Base-by-base conservation (phyloP, 2,329 filamentous ascomycete genomes). In the Xylaria multiplex region DNA sequence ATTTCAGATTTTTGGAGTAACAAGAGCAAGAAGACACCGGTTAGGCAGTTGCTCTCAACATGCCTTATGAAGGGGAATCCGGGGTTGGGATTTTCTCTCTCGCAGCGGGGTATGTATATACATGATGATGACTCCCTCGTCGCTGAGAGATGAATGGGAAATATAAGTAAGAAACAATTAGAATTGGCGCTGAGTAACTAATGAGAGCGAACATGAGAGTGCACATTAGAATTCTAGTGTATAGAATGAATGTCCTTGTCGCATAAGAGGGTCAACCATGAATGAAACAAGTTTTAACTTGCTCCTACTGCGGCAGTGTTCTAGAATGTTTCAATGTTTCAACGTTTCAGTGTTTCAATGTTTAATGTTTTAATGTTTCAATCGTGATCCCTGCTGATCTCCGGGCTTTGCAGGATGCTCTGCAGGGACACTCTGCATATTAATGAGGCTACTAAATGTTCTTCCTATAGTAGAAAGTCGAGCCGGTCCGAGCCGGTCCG, bases 231-330 rank as follows among this genome's bases (percentile, higher is more conserved):
- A 11, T 7, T 35, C 6, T 11, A 8, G 8, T 35, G 6, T 40
- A 40, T 6, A 13, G 11, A 9, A 37, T 37, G 35, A 9, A 37
- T 37, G 35, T 9, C 37, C 37, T 13, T 40, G 37, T 40, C 37
- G 45, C 53, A 43, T 14, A 37, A 52, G 53, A 56, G 45, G 24
- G 24, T 27, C 40, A 52, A 24, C 46, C 19, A 37, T 40, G 60
- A 30, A 37, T 48, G 60, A 57, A 62, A 62, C 46, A 32, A 37
- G 46, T 52, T 45, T 48, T 30, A 62, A 27, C 24, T 19, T 24
- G 37, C 49, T 57, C 60, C 35, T 43, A 42, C 45, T 59, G 50
- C 24, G 56, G 32, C 48, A 52, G 53, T 55, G 52, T 64, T 64
- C 62, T 64, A 54, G 56, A 64, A 64, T 53, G 37, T 13, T 27